Evolutionary conservation across 345 rosid species (phyloP).

Genomic region (Eucalyptus cloeziana): DNA sequence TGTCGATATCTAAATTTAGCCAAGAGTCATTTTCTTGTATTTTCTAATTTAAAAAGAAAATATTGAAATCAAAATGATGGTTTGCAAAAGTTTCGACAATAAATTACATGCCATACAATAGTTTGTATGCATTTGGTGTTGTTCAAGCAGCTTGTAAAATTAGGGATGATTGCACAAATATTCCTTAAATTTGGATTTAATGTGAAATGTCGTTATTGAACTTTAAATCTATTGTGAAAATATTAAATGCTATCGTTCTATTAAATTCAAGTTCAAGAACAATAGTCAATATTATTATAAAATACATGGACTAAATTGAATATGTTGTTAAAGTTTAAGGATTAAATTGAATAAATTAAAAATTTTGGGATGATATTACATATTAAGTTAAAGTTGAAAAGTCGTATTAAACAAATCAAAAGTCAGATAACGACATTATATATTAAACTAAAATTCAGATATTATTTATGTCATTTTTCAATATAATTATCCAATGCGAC

Average conservation of each 20-base stretch:
- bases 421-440: fast-evolving
- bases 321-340: not conserved
- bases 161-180: not conserved
- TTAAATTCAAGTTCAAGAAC: too few species aligned
- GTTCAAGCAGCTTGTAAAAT: not conserved
- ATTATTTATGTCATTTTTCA: not conserved
- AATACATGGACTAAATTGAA: too few species aligned
- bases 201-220: too few species aligned
- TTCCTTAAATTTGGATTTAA: too few species aligned
- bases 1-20: not conserved
- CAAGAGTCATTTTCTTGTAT: not conserved
- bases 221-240: too few species aligned
- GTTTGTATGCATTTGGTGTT: not conserved
- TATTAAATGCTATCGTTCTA: too few species aligned
- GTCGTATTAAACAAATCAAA: too few species aligned
- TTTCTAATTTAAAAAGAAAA: not conserved
- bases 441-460: not conserved
- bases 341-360: not conserved
- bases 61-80: not conserved
- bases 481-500: not conserved
- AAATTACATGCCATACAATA: not conserved
- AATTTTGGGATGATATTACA: fast-evolving
- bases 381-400: fast-evolving
- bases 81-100: not conserved
- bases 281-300: too few species aligned